These are phyloP conservation scores for Leptosphaerulina australis DNA, from an alignment of 2,329 filamentous ascomycete species.

Conservation along the genomic window DNA sequence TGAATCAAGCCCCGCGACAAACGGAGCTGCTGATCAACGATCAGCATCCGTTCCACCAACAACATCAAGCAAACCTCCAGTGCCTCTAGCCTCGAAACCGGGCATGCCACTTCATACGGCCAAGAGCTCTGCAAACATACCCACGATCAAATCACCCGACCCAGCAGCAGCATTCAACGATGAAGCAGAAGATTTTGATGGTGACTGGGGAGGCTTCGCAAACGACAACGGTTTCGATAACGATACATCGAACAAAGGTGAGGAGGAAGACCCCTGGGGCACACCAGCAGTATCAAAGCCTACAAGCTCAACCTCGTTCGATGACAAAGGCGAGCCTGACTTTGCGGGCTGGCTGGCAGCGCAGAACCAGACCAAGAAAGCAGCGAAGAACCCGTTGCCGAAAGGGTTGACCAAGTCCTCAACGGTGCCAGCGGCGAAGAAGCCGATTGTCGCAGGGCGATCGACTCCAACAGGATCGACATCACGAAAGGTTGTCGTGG, in stretches of 20 bases:
- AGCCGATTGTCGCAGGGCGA: constrained; percentile 37
- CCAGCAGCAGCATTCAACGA: constrained; percentile 59
- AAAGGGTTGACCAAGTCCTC: constrained; percentile 77
- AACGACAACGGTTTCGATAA: constrained; percentile 53
- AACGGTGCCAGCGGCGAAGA: constrained; percentile 39
- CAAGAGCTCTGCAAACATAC: constrained; percentile 36
- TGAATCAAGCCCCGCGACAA: constrained; percentile 55
- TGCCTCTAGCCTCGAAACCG: constrained; percentile 52
- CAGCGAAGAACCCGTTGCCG: constrained; percentile 70
- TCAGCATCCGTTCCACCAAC: constrained; percentile 57
- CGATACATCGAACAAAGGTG: constrained; percentile 41
- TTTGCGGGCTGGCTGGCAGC: constrained; percentile 95
- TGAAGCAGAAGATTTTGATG: constrained; percentile 64
- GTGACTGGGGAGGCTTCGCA: constrained; percentile 77
- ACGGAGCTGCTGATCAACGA: constrained; percentile 52
- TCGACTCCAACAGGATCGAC: constrained; percentile 40
- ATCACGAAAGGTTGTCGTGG: constrained; percentile 37
- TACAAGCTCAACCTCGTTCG: constrained; percentile 63
- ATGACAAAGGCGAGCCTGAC: constrained; percentile 88
- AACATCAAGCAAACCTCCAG: constrained; percentile 56
- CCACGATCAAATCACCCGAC: constrained; percentile 38
- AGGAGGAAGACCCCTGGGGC: constrained; percentile 61
- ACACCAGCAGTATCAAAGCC: constrained; percentile 50
- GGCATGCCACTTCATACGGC: constrained; percentile 40
- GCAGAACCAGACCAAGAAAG: constrained; percentile 76